A percentile compares a stretch with the other conserved stretches of the same genome.
Conservation (phyloP, 768 basidiomycete genomes). For the Macrolepiota fuliginosa region DNA sequence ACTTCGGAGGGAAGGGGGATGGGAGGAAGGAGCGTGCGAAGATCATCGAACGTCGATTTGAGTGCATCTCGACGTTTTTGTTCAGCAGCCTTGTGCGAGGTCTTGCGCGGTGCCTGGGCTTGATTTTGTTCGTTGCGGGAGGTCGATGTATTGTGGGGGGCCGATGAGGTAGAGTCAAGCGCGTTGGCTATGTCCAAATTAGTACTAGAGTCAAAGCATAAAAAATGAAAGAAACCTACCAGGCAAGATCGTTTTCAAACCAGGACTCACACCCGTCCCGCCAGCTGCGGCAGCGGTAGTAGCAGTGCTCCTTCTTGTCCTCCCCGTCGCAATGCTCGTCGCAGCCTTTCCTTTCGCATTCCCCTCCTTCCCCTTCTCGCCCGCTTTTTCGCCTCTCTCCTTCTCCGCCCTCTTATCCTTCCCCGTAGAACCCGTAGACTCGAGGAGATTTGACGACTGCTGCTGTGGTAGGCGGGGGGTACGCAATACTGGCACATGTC, state of each 20-base stretch:
- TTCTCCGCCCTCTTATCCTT: background rate
- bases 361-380: conserved; percentile 10
- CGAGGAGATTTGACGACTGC: background rate
- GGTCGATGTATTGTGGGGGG: background rate
- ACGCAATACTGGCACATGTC: background rate
- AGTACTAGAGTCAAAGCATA: background rate
- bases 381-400: conserved; percentile 7
- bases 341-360: conserved; percentile 5
- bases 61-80: conserved; percentile 96
- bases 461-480: background rate
- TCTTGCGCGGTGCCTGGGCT: conserved; percentile 45
- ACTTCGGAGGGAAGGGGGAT: conserved; percentile 82
- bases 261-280: conserved; percentile 44
- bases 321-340: conserved; percentile 17
- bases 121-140: conserved; percentile 9
- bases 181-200: conserved; percentile 16
- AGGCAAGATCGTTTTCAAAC: conserved; percentile 71
- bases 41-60: conserved; percentile 89
- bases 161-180: background rate
- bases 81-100: conserved; percentile 94
- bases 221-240: conserved; percentile 35
- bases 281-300: conserved; percentile 19
- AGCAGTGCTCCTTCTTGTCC: conserved; percentile 10
- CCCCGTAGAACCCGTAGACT: background rate
- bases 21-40: conserved; percentile 81